Base-by-base conservation (phyloP, 2,329 filamentous ascomycete species). In the Chaetomiaceae sp. region DNA sequence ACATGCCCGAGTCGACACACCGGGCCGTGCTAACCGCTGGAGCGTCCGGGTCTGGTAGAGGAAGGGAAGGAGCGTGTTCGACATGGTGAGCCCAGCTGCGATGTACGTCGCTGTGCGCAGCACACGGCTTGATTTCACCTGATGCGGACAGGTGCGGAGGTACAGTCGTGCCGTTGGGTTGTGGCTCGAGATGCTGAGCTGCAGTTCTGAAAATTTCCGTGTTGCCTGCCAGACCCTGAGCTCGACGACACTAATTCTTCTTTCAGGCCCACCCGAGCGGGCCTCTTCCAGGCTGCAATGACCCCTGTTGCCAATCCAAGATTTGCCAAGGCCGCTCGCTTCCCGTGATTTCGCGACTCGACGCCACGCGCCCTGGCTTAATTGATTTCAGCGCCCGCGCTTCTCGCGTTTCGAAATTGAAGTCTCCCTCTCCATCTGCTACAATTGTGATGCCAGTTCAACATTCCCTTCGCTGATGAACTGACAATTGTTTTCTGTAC, bases 11-110 rank as follows among this genome's bases (percentile, higher is more conserved):
- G 62, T 53, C 19, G 55, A 50, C 15, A 43, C 24, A 14, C 42
- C 45, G 1, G 41, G 58, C 50, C 56, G 56, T 30, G 56, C 57
- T 26, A 66, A 60, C 54, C 66, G 64, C 48, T 70, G 65, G 26
- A 84, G 73, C 0, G 84, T 87, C 49, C 75, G 70, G 5, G 85
- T 88, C 54, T 86, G 82, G 60, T 88, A 88, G 6, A 89, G 71
- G 47, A 88, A 88, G 0, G 83, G 81, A 4, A 81, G 65, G 12
- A 80, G 63, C 6, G 76, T 74, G 2, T 69, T 66, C 12, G 70
- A 62, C 70, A 78, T 78, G 18, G n/a, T 55, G 48, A 22, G 29
- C 29, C 3, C 9, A 19, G 5, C 4, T 8, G 29, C 8, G 17
- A 22, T 7, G 22, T 1, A 9, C 10, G 10, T 24, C 22, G 22